Percentiles rank a stretch among this genome's conserved stretches.
Evolutionary conservation across 371 early-diverging fungal species (phyloP).

Genomic region (Circinella umbellata): DNA sequence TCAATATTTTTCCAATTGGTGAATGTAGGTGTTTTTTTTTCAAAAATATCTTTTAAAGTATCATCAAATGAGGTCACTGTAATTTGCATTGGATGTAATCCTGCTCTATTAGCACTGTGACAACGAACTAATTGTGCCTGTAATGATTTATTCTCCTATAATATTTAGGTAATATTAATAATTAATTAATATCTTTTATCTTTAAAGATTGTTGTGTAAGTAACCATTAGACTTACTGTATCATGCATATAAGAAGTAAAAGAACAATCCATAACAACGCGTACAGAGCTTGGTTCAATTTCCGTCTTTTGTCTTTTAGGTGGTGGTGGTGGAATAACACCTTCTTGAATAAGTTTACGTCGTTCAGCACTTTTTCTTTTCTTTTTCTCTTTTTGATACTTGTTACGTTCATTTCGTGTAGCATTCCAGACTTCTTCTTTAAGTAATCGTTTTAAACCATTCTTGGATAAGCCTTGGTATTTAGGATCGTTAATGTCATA

Average conservation of each 20-base stretch:
- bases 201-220: no score
- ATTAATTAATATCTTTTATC: no score
- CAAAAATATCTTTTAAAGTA: conserved; percentile 36
- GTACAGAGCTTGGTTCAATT: conserved; percentile 33
- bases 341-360: conserved; percentile 35
- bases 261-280: conserved; percentile 74
- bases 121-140: conserved; percentile 71
- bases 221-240: conserved; percentile 44
- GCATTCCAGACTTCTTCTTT: conserved; percentile 47
- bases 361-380: conserved; percentile 39
- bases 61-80: conserved; percentile 55
- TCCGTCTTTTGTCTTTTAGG: conserved; percentile 36
- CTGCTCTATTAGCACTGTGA: conserved; percentile 68
- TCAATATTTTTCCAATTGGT: conserved; percentile 50
- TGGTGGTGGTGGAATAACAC: conserved; percentile 33
- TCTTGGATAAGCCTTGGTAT: conserved; percentile 45
- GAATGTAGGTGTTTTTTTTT: conserved; percentile 49
- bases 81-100: conserved; percentile 52
- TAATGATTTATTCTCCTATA: conserved; percentile 63
- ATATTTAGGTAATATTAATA: not conserved
- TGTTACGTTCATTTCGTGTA: conserved; percentile 29
- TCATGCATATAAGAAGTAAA: conserved; percentile 82
- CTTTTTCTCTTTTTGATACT: conserved; percentile 36
- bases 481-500: conserved; percentile 52
- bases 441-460: conserved; percentile 45